These are phyloP conservation scores for Inga oerstediana DNA, from an alignment of 306 rosid species.

Conservation along the genomic window DNA sequence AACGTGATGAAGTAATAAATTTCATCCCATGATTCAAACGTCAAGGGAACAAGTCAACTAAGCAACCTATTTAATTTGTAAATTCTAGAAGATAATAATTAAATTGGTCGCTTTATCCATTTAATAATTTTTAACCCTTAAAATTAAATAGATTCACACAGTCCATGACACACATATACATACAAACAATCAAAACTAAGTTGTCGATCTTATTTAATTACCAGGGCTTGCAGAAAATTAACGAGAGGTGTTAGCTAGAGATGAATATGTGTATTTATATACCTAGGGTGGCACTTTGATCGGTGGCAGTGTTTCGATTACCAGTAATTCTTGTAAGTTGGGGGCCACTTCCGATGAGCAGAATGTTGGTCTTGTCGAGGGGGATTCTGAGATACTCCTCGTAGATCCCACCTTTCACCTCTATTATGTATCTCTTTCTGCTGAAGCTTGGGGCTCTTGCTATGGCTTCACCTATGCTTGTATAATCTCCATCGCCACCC, in stretches of 20 bases:
- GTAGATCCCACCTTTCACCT: neutral
- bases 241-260: neutral
- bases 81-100: no score
- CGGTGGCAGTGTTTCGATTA: neutral
- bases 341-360: neutral
- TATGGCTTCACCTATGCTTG: neutral
- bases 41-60: no score
- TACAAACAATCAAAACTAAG: no score
- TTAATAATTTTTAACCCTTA: no score
- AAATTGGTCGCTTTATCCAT: no score
- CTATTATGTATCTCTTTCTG: neutral
- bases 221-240: neutral
- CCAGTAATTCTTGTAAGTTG: neutral
- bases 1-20: no score
- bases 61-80: no score
- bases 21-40: no score
- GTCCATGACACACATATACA: neutral
- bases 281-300: neutral
- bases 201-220: no score
- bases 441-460: neutral
- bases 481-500: neutral
- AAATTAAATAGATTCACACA: no score
- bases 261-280: neutral
- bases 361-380: neutral
- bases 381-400: neutral